Evolutionary conservation across 805 yeast species (phyloP), one percentile per base, ranked within the genome.

Genomic region (Candida suzukii): DNA sequence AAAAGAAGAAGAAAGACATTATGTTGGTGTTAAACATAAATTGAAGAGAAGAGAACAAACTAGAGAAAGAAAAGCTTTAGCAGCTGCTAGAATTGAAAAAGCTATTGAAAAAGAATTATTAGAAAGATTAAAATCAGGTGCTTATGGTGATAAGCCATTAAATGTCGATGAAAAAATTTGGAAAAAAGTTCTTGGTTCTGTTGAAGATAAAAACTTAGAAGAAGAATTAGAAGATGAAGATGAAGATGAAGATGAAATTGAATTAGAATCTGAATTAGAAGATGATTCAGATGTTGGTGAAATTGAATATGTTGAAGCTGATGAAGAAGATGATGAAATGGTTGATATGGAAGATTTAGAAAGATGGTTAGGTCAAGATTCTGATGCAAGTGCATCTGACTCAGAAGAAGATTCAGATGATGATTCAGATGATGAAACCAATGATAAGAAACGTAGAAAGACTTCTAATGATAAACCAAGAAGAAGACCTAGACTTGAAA

Each of bases 141-240:
- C 98, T 2, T 93, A 93, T 60, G 99, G 99, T 50, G 98, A 93
- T 58, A 87, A 91, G 63, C 99, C 99, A 42, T 71, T 93, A 58
- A 93, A 93, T 57, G 98, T 93, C 29, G 98, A 93, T 55, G 96
- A 91, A 57, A 82, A 82, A 66, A 79, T 93, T 45, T 93, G 99
- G 99, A 83, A 83, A 74, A 86, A 81, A 68, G 95, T 93, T 20
- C 76, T 93, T 68, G 88, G 90, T 46, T 74, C 68, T 47, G 74
- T 75, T 51, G 80, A 65, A 39, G 63, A 63, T 24, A 57, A 58
- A 20, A 73, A 73, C 39, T 76, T 78, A 44, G 82, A 81, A 52
- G 86, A 79, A 46, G 45, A 42, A 22, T 13, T 22, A 21, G 37
- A 30, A 13, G 34, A 30, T 67, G 39, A 37, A 28, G 35, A 27